phyloP scores from a whole-genome alignment of 305 asterid genomes.

The Nicotiana rustica region DNA sequence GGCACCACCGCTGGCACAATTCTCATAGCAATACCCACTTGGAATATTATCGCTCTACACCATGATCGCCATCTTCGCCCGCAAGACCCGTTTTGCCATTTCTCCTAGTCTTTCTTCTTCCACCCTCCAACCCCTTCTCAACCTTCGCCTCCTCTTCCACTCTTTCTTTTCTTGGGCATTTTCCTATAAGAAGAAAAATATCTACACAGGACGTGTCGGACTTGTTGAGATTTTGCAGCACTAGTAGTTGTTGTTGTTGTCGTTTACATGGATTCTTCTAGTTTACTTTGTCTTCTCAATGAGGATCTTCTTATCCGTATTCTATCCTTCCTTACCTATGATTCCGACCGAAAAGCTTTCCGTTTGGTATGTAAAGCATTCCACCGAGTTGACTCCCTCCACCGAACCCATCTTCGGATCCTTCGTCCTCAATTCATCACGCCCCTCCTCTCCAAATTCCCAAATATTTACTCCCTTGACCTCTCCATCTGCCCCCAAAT shows the following conservation, averaged over 20 bases:
- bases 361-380: conserved; percentile 63
- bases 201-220: neutral
- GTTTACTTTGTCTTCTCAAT: conserved; percentile 31
- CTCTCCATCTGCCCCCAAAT: conserved; percentile 72
- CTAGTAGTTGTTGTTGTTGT: neutral
- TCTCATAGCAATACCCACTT: conserved; percentile 8
- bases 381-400: conserved; percentile 58
- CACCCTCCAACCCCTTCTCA: conserved; percentile 44
- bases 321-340: conserved; percentile 48
- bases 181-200: neutral
- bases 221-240: neutral
- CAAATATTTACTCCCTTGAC: conserved; percentile 57
- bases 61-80: conserved; percentile 28
- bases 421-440: conserved; percentile 72
- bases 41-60: neutral
- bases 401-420: conserved; percentile 63
- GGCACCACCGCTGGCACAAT: neutral
- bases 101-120: conserved; percentile 41
- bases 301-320: conserved; percentile 47
- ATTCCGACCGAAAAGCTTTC: conserved; percentile 63
- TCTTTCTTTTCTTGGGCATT: conserved; percentile 2
- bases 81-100: conserved; percentile 38
- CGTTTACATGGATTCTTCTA: conserved; percentile 31
- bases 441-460: conserved; percentile 54
- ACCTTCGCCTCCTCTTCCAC: conserved; percentile 52